Evolutionary conservation across 108 stramenopile species (phyloP).

Genomic region (Cyclotella cryptica): DNA sequence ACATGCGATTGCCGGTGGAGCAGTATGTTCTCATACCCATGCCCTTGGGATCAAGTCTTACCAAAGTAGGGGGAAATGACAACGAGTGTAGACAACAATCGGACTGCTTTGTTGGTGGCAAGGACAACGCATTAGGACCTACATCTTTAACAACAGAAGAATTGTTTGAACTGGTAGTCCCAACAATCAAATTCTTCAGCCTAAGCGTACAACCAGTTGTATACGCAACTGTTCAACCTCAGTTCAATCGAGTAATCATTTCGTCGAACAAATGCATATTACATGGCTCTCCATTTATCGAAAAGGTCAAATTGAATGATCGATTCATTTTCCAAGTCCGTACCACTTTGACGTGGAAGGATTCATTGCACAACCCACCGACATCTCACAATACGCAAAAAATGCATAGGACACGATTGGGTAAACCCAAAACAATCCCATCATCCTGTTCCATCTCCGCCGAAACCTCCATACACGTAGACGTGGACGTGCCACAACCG

Average conservation of each 20-base stretch:
- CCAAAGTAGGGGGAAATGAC: slow-evolving; percentile 2
- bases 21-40: slow-evolving; percentile 58
- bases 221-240: slow-evolving; percentile 37
- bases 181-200: slow-evolving; percentile 49
- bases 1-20: slow-evolving; percentile 56
- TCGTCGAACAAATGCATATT: slow-evolving; percentile 44
- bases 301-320: slow-evolving; percentile 51
- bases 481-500: slow-evolving; percentile 50
- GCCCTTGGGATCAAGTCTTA: slow-evolving; percentile 50
- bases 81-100: not conserved
- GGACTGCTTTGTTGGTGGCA: not conserved
- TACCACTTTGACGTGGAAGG: slow-evolving; percentile 43
- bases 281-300: slow-evolving; percentile 51
- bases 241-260: slow-evolving; percentile 36
- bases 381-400: not conserved
- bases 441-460: slow-evolving; percentile 27
- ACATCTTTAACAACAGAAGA: not conserved
- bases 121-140: not conserved
- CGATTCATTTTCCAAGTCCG: slow-evolving; percentile 44
- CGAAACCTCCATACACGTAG: slow-evolving; percentile 45
- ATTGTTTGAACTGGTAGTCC: slow-evolving; percentile 51
- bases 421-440: not conserved
- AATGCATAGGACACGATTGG: not conserved
- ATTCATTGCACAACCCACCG: no score
- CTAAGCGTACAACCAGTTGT: slow-evolving; percentile 49